These are phyloP conservation scores for Kwoniella bestiolae DNA, from an alignment of 768 basidiomycete genomes.

Conservation along the genomic window DNA sequence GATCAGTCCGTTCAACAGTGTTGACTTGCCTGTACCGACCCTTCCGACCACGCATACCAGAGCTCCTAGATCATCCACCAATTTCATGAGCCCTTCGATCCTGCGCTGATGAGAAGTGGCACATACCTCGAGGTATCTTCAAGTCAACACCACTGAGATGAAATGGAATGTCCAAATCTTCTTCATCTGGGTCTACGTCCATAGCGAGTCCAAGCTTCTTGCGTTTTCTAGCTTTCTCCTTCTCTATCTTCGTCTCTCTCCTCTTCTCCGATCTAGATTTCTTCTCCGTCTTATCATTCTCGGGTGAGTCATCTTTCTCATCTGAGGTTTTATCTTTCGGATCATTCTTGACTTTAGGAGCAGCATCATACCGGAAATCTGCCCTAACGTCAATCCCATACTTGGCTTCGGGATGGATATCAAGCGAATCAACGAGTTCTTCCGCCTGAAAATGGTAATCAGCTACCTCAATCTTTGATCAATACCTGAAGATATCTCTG, in stretches of 20 bases:
- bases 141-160: conserved; percentile 62
- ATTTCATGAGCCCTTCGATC: too few species aligned
- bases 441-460: conserved; percentile 3
- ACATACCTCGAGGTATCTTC: conserved; percentile 57
- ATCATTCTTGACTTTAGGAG: not conserved
- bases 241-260: conserved; percentile 21
- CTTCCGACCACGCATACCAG: conserved; percentile 53
- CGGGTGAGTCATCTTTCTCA: not conserved
- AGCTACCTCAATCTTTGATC: too few species aligned
- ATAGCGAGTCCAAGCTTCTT: conserved; percentile 9
- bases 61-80: conserved; percentile 29
- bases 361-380: conserved; percentile 49
- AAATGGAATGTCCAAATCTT: conserved; percentile 59
- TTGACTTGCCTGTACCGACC: conserved; percentile 55
- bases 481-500: too few species aligned
- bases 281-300: not conserved
- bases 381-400: conserved; percentile 61
- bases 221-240: conserved; percentile 9
- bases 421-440: conserved; percentile 53
- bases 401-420: conserved; percentile 59
- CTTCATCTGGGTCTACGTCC: conserved; percentile 17
- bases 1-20: conserved; percentile 49
- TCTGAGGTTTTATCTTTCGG: conserved; percentile 8
- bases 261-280: not conserved
- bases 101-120: too few species aligned